These are phyloP conservation scores for Lepidium aucheri DNA, from an alignment of 345 rosid genomes.

Conservation along the genomic window DNA sequence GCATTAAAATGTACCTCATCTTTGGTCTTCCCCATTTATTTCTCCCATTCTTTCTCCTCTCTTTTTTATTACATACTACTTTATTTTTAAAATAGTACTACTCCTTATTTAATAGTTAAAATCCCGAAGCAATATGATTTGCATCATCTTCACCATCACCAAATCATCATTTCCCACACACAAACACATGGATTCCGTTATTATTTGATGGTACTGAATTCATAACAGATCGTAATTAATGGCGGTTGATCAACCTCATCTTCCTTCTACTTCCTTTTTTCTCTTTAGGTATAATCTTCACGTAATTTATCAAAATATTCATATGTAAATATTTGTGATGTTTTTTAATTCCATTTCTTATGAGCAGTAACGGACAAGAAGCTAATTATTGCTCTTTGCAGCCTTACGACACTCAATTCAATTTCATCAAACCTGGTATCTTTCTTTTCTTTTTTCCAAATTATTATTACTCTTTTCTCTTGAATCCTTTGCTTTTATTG, in stretches of 20 bases:
- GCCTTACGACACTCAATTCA: slow-evolving; percentile 16
- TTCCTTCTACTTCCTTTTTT: neutral
- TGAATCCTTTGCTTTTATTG: neutral
- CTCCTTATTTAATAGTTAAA: neutral
- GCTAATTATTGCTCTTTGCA: slow-evolving; percentile 45
- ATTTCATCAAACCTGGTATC: slow-evolving; percentile 5
- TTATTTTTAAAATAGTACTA: neutral
- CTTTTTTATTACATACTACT: too few relatives aligned
- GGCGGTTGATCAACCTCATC: neutral
- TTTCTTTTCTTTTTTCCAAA: too few relatives aligned
- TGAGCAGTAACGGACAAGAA: slow-evolving; percentile 53
- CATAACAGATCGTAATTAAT: neutral
- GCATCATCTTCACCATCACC: neutral
- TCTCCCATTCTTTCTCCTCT: neutral
- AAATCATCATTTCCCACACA: neutral
- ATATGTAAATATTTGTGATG: neutral
- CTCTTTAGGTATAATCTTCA: neutral
- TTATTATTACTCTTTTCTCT: neutral
- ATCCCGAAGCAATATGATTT: neutral
- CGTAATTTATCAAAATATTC: neutral
- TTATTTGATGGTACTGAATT: neutral
- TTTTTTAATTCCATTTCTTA: neutral
- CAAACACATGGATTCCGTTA: neutral
- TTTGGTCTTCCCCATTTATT: neutral
- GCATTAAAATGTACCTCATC: neutral